A percentile compares a stretch with the other conserved stretches of the same genome.
These are phyloP conservation scores for Haplographium delicatum DNA, from an alignment of 495 filamentous ascomycete genomes.

Conservation along the genomic window DNA sequence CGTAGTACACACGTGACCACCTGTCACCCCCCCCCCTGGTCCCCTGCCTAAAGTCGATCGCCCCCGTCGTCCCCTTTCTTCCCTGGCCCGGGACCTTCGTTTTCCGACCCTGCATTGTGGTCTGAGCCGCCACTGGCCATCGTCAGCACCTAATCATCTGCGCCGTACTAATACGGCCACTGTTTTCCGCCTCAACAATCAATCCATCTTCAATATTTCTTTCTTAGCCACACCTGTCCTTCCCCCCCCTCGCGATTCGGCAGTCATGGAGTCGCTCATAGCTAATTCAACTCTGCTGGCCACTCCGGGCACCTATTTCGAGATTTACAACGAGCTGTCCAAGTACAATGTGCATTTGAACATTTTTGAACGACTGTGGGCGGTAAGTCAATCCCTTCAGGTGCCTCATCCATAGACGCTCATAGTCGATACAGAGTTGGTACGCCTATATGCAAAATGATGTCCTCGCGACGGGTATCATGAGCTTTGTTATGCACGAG, in stretches of 20 bases:
- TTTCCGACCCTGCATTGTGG: conserved; percentile 13
- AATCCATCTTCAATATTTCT: not conserved
- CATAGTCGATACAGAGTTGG: conserved; percentile 48
- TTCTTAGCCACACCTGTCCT: conserved; percentile 3
- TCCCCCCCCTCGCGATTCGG: not conserved
- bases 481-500: conserved; percentile 96
- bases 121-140: not conserved
- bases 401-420: conserved; percentile 17
- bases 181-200: conserved; percentile 6
- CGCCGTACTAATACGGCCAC: too few species aligned
- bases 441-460: conserved; percentile 99
- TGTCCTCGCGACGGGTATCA: conserved; percentile 88
- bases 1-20: too few species aligned
- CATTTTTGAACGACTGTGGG: conserved; percentile 79
- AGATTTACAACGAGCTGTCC: conserved; percentile 79
- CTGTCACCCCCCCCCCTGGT: too few species aligned
- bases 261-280: conserved; percentile 18
- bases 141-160: not conserved
- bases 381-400: conserved; percentile 48
- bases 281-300: conserved; percentile 23
- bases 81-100: too few species aligned
- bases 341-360: conserved; percentile 86
- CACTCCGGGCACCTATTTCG: conserved; percentile 62
- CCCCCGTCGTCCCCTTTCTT: too few species aligned
- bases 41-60: too few species aligned